A percentile compares a stretch with the other conserved stretches of the same genome.
Conservation (phyloP, 352 stramenopile species). For the Phytophthora citrophthora region DNA sequence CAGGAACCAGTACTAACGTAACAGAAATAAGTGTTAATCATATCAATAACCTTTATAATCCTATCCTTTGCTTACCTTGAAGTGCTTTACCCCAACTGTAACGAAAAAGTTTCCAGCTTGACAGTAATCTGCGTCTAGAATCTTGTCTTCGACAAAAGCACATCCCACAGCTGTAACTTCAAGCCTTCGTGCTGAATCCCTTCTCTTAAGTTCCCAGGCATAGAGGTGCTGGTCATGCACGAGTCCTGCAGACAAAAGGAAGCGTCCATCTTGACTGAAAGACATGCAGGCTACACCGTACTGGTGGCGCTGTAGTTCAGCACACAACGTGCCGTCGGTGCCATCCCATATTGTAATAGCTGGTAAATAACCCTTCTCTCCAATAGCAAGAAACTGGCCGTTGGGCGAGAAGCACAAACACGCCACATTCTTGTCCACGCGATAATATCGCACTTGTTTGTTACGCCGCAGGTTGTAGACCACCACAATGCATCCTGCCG, state of each 20-base stretch:
- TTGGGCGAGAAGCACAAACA: conserved; percentile 86
- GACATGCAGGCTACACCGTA: conserved; percentile 85
- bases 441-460: conserved; percentile 90
- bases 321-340: conserved; percentile 74
- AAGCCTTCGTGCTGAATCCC: conserved; percentile 16
- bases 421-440: conserved; percentile 84
- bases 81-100: conserved; percentile 80
- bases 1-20: conserved; percentile 74
- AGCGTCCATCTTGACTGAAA: conserved; percentile 70
- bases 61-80: conserved; percentile 49
- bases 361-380: conserved; percentile 85
- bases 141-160: conserved; percentile 68
- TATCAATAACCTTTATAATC: neutral
- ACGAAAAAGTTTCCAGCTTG: conserved; percentile 82
- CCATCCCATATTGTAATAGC: conserved; percentile 90
- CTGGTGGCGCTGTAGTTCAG: conserved; percentile 82
- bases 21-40: conserved; percentile 3
- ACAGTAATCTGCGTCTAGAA: conserved; percentile 76
- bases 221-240: conserved; percentile 87
- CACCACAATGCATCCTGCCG: conserved; percentile 90
- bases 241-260: conserved; percentile 74
- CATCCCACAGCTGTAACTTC: conserved; percentile 45
- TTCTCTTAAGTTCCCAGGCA: conserved; percentile 67
- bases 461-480: conserved; percentile 88
- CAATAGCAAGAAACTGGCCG: conserved; percentile 86